phyloP scores from a whole-genome alignment of 202 grass and related monocot species.

The Panicum virgatum region DNA sequence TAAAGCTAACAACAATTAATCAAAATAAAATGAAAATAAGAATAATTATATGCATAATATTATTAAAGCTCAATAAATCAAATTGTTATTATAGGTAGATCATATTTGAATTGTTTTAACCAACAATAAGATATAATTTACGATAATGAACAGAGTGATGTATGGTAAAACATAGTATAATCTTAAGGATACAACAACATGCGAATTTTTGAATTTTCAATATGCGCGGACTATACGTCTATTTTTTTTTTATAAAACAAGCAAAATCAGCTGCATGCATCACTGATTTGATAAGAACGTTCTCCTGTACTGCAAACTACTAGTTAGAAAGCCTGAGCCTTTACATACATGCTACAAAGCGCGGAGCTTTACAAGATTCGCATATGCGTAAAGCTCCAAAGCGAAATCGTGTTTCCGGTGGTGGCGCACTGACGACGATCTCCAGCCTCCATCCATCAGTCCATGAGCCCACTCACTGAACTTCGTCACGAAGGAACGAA shows the following conservation, averaged over 20 bases:
- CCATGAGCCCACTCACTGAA: constrained; percentile 11
- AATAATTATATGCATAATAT: too few species aligned
- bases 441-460: background rate
- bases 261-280: background rate
- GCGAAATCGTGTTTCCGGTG: constrained; percentile 21
- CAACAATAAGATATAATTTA: too few species aligned
- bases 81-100: too few species aligned
- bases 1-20: too few species aligned
- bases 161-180: too few species aligned
- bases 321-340: background rate
- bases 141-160: too few species aligned
- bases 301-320: constrained; percentile 2
- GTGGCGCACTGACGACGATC: constrained; percentile 36
- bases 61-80: too few species aligned
- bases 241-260: background rate
- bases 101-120: too few species aligned
- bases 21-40: too few species aligned
- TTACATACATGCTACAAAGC: background rate
- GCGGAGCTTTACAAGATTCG: constrained; percentile 36
- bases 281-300: background rate
- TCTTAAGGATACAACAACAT: too few species aligned
- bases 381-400: constrained; percentile 45
- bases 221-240: too few species aligned
- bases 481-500: constrained; percentile 30
- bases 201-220: too few species aligned